Base-by-base conservation (phyloP, 345 rosid species). In the Linum usitatissimum region DNA sequence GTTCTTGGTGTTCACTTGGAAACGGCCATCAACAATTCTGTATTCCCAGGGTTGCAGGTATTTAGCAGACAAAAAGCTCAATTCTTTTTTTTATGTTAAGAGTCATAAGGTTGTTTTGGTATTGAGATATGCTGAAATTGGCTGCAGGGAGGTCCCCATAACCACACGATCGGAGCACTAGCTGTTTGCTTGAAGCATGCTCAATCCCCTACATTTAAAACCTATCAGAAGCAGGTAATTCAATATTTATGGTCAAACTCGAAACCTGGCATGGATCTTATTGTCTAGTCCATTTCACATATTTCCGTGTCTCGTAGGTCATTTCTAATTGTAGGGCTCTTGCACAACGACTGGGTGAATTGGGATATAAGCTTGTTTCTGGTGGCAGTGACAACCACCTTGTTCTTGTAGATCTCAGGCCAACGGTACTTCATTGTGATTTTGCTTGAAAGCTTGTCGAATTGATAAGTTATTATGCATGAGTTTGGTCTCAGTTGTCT, bases 11-110 rank as follows among this genome's bases (percentile, higher is more conserved):
- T 85, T 74, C 90, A 89, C 34, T 72, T 89, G 62, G 91, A 85
- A 76, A 67, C 91, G 68, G 91, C 96, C 61, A 73, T 92, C 59
- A 92, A 92, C 76, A 92, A 92, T 84, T 95, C 91, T 23, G 97
- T 92, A 67, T 92, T 92, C 67, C 95, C 97, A 10, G 97, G 98
- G 65, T 77, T 92, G 55, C 91, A 92, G 93, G 98, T 87, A 59
- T 34, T 23, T 34, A 64, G 71, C 64, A 62, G 20, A 55, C 6
- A 4, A 17, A 6, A 31, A 31, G 6, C 36, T 31, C 6, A 31
- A 2, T 31, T 31, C 36, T 3, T 31, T 31, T 31, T 31, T 3
- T 31, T 34, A 23, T 23, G 38, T 34, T 34, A 34, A 34, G 8
- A 34, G 38, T 34, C 3, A 4, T 15, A 10, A 3, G 51, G 15